These are phyloP conservation scores for Exophiala sideris DNA, from an alignment of 2,329 filamentous ascomycete genomes.

Conservation along the genomic window DNA sequence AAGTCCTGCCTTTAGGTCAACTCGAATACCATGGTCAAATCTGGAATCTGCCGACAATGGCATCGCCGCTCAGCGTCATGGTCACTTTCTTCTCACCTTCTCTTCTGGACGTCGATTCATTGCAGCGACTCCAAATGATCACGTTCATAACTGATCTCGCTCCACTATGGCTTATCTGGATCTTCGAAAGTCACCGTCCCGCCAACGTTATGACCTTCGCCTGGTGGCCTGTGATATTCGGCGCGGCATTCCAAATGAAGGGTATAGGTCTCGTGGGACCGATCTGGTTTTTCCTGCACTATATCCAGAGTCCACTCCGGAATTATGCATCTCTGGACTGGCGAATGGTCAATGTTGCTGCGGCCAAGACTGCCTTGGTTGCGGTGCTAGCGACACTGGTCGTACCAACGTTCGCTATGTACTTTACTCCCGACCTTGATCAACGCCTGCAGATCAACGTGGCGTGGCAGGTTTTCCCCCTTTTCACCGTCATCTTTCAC, in stretches of 20 bases:
- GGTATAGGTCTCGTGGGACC: conserved; percentile 35
- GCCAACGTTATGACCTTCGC: conserved; percentile 31
- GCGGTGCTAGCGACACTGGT: conserved; percentile 19
- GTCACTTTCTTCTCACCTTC: conserved; percentile 5
- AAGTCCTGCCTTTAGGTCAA: not conserved
- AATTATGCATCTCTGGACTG: conserved; percentile 35
- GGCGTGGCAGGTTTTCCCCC: conserved; percentile 27
- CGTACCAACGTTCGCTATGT: conserved; percentile 30
- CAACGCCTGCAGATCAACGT: conserved; percentile 25
- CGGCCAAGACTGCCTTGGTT: conserved; percentile 3
- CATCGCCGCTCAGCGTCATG: not conserved
- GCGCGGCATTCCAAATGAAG: conserved; percentile 28
- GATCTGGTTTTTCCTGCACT: conserved; percentile 40
- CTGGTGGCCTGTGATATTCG: conserved; percentile 27
- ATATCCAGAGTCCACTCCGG: conserved; percentile 34
- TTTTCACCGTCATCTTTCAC: conserved; percentile 6
- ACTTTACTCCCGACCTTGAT: conserved; percentile 21
- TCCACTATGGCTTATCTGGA: conserved; percentile 31
- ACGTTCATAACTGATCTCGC: conserved; percentile 30
- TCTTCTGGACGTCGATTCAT: conserved; percentile 1
- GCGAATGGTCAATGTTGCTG: conserved; percentile 30
- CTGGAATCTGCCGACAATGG: conserved; percentile 5
- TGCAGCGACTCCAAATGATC: conserved; percentile 24
- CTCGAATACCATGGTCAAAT: not conserved
- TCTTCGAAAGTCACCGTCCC: conserved; percentile 31